Base-by-base conservation (phyloP, 1,284 basidiomycete genomes). In the Trichosporon sp. region DNA sequence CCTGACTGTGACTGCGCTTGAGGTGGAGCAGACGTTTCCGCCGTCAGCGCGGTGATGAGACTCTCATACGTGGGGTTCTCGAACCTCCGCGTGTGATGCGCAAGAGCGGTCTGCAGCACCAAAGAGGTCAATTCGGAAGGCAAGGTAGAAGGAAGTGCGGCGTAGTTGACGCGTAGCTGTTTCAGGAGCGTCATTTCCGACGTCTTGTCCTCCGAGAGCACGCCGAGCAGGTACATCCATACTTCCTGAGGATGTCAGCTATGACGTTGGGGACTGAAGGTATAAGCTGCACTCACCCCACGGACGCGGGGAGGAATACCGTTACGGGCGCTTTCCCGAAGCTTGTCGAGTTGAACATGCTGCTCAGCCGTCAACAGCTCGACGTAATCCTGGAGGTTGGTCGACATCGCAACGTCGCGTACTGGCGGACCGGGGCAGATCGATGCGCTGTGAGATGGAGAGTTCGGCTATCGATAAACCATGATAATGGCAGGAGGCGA, bases 211-310 rank as follows among this genome's bases (percentile, higher is more conserved):
- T 71, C 65, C 3, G 72, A 71, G 3, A 80, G 66, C 2, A 79
- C 76, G 40, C 69, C 67, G 32, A 80, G 74, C n/a, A 80, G 78
- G 61, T 80, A 80, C 70, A 80, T 70, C 78, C 78, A 80, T 9
- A 79, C 78, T 70, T 80, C 78, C 74, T 79, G 65, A 9, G 23
- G 34, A 13, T 23, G 58, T 36, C 23, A 25, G 32, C n/a, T n/a
- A n/a, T n/a, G n/a, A 4, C 4, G 40, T 44, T 56, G 11, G 37
- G 19, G 6, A 14, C 1, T 4, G n/a, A 21, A 25, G 16, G 16
- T 19, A 14, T 7, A n/a, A 36, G 49, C 25, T 21, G 21, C 54
- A 62, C 75, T 71, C 62, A 79, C 77, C 8, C 78, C 78, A 61
- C 77, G 66, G 10, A 79, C 77, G 31, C 71, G 64, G 2, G 76